These are phyloP conservation scores for Yamadazyma paraphyllophila DNA, from an alignment of 805 yeast genomes.

Conservation along the genomic window DNA sequence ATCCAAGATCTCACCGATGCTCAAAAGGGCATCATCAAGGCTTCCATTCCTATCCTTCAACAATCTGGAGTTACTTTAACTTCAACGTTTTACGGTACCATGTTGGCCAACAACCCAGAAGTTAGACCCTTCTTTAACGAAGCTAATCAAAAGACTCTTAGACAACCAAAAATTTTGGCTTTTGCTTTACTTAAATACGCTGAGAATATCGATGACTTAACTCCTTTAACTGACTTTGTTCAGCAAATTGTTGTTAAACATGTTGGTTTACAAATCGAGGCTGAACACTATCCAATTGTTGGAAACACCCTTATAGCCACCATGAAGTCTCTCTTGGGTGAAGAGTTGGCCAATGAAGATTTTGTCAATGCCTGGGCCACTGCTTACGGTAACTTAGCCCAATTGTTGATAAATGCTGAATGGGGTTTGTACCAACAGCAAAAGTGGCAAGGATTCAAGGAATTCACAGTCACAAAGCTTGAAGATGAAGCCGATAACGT, in stretches of 20 bases:
- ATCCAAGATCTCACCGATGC: constrained; percentile 26
- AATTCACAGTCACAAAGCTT: constrained; percentile 44
- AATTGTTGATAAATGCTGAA: constrained; percentile 57
- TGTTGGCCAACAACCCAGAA: constrained; percentile 54
- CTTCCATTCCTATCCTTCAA: constrained; percentile 57
- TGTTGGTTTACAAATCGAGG: constrained; percentile 57
- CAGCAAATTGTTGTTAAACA: constrained; percentile 63
- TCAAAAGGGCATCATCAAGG: constrained; percentile 37
- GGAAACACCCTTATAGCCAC: constrained; percentile 57
- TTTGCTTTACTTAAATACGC: constrained; percentile 62
- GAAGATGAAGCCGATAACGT: constrained; percentile 47
- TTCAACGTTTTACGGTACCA: constrained; percentile 49
- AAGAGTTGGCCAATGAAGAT: constrained; percentile 53
- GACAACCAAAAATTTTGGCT: constrained; percentile 66
- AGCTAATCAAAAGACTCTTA: constrained; percentile 51
- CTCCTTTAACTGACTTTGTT: constrained; percentile 53
- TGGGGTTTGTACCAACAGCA: constrained; percentile 40
- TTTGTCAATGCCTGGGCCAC: constrained; percentile 62
- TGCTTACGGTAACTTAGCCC: constrained; percentile 65
- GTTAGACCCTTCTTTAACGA: constrained; percentile 61
- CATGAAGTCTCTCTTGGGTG: constrained; percentile 53
- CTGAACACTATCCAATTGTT: constrained; percentile 67
- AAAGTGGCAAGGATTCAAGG: constrained; percentile 58
- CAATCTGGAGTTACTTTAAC: constrained; percentile 56
- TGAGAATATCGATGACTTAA: constrained; percentile 56